These are phyloP conservation scores for Pythium phragmitis DNA, from an alignment of 352 stramenopile genomes.

Conservation along the genomic window DNA sequence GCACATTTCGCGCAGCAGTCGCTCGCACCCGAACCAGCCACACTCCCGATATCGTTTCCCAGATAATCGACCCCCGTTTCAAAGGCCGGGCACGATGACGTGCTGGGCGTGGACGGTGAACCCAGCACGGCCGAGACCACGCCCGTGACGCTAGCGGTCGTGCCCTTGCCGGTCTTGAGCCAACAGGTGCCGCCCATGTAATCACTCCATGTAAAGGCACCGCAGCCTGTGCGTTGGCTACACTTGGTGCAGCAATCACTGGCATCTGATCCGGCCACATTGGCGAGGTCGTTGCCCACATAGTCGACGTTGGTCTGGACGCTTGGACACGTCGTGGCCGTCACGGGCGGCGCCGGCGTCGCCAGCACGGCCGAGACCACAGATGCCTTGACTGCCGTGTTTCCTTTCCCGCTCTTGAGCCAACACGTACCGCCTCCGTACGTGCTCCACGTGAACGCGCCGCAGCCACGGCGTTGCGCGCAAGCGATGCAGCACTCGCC, in stretches of 20 bases:
- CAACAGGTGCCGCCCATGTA: slow-evolving; percentile 30
- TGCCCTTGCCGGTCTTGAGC: slow-evolving; percentile 31
- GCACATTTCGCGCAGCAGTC: slow-evolving; percentile 19
- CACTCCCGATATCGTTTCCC: slow-evolving; percentile 17
- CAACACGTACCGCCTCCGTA: slow-evolving; percentile 29
- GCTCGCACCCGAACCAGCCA: not conserved
- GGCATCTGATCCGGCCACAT: not conserved
- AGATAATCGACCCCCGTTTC: slow-evolving; percentile 3
- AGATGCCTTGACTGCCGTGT: not conserved
- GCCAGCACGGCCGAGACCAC: slow-evolving; percentile 15
- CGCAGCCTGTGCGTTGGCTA: slow-evolving; percentile 17
- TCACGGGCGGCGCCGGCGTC: not conserved
- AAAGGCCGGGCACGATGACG: not conserved
- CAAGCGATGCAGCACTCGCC: slow-evolving; percentile 25
- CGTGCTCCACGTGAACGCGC: slow-evolving; percentile 27
- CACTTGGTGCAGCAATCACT: slow-evolving; percentile 15
- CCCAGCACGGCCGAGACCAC: slow-evolving; percentile 14
- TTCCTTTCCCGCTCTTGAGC: slow-evolving; percentile 27
- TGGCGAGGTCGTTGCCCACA: slow-evolving; percentile 27
- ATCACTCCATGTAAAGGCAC: slow-evolving; percentile 28
- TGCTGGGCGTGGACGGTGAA: not conserved
- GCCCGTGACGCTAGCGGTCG: not conserved
- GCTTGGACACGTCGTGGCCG: not conserved
- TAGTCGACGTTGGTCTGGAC: slow-evolving; percentile 25
- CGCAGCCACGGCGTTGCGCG: slow-evolving; percentile 13